A percentile compares a stretch with the other conserved stretches of the same genome.
Evolutionary conservation across 257 asterid genomes (phyloP).

Genomic region (Plantago major): DNA sequence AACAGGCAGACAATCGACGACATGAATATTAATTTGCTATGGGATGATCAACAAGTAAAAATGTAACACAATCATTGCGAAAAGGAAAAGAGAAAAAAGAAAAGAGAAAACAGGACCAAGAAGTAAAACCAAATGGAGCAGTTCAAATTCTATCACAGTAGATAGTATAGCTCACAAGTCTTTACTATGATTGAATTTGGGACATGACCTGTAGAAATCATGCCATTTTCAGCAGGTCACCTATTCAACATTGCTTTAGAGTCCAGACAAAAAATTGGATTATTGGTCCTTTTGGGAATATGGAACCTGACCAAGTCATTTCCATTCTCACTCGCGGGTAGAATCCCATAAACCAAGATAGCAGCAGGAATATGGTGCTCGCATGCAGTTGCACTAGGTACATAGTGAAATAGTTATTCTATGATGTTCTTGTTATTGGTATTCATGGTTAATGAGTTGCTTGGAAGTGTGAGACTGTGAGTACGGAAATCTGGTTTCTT

Average conservation of each 20-base stretch:
- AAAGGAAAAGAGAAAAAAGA: no score
- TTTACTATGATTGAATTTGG: background rate
- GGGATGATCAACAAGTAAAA: conserved; percentile 4
- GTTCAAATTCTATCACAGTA: background rate
- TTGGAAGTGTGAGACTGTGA: background rate
- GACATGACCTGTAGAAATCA: background rate
- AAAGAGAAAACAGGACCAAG: background rate
- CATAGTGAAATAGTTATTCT: background rate
- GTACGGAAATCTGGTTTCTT: background rate
- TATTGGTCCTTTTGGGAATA: no score
- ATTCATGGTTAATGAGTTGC: background rate
- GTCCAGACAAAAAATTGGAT: no score
- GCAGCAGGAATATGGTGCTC: no score
- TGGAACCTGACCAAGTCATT: no score
- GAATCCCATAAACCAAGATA: no score
- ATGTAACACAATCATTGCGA: background rate
- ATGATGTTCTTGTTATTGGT: background rate
- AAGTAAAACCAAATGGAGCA: no score
- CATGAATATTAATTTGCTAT: conserved; percentile 2
- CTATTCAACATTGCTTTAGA: no score
- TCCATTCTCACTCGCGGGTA: no score
- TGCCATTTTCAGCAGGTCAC: no score
- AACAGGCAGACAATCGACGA: conserved; percentile 22
- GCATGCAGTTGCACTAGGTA: background rate
- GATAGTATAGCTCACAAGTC: background rate